phyloP scores from a whole-genome alignment of 176 grass and related monocot genomes.

The Triticum turgidum region DNA sequence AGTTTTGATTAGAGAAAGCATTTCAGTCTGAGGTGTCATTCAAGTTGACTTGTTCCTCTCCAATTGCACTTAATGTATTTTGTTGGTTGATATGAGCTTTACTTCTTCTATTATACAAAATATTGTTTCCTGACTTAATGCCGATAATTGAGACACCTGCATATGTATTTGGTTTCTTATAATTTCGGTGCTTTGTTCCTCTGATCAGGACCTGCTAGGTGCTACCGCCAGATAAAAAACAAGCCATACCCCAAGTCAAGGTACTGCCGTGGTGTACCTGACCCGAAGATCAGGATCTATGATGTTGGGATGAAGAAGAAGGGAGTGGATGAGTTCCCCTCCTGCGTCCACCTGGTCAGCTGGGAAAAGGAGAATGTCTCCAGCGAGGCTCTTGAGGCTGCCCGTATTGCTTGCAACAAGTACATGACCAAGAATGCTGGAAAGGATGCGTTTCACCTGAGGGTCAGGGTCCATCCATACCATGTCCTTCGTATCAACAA shows the following conservation, averaged over 20 bases:
- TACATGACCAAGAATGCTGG: conserved; percentile 51
- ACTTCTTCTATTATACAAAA: neutral
- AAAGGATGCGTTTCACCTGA: conserved; percentile 51
- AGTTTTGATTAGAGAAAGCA: neutral
- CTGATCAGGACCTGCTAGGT: conserved; percentile 32
- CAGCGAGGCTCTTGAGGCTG: conserved; percentile 45
- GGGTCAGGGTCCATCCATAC: conserved; percentile 46
- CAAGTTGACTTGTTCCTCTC: neutral
- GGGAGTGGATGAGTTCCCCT: conserved; percentile 46
- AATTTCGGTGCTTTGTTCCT: neutral
- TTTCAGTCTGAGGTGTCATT: neutral
- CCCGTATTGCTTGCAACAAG: conserved; percentile 56
- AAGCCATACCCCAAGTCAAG: conserved; percentile 45
- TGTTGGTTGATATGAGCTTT: neutral
- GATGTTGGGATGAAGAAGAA: conserved; percentile 49
- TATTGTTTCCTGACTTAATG: neutral
- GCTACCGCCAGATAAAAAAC: conserved; percentile 50
- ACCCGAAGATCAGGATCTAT: conserved; percentile 47
- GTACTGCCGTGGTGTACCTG: conserved; percentile 47
- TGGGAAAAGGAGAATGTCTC: conserved; percentile 46
- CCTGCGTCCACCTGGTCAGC: conserved; percentile 30
- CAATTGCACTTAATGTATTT: neutral
- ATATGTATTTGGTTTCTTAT: neutral
- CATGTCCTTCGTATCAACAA: conserved; percentile 58
- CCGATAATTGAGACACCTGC: neutral